Conservation (phyloP, 176 grass and related monocot species). For the Elaeis guineensis region DNA sequence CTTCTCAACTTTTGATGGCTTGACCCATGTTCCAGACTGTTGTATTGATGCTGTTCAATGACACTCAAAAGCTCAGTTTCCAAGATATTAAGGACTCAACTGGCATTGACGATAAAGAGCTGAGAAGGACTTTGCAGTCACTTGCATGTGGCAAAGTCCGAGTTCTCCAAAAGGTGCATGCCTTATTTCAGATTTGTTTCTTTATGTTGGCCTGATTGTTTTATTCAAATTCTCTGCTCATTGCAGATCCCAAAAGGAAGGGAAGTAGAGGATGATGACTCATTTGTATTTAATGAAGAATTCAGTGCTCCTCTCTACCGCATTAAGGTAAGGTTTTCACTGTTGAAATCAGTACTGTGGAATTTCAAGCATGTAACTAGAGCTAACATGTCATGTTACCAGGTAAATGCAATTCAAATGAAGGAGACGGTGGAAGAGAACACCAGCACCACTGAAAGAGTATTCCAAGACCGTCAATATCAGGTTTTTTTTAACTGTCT, state of each 20-base stretch:
- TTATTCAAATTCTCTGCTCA: constrained; percentile 24
- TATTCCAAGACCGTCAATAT: constrained; percentile 96
- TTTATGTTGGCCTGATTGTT: constrained; percentile 7
- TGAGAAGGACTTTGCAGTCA: constrained; percentile 95
- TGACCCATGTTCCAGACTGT: constrained; percentile 42
- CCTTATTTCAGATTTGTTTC: constrained; percentile 12
- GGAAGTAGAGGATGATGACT: constrained; percentile 81
- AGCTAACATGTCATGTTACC: constrained; percentile 23
- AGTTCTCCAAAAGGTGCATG: constrained; percentile 86
- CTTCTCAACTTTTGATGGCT: constrained; percentile 6
- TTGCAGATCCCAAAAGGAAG: constrained; percentile 93
- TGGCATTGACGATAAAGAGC: constrained; percentile 94
- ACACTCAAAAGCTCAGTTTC: constrained; percentile 85
- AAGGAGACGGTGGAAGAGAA: constrained; percentile 99
- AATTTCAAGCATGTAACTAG: constrained; percentile 11
- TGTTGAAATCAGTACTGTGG: not conserved
- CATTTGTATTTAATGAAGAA: constrained; percentile 91
- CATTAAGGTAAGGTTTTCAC: constrained; percentile 59
- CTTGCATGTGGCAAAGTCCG: constrained; percentile 98
- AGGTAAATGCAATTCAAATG: constrained; percentile 99
- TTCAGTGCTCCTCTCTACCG: constrained; percentile 93
- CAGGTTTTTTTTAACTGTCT: constrained; percentile 44
- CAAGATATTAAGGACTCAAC: constrained; percentile 89
- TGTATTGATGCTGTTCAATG: constrained; percentile 97
- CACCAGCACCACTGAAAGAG: constrained; percentile 94